Conservation (phyloP, 1,139 yeast genomes). For the Hemisphaericaspora subhashii region DNA sequence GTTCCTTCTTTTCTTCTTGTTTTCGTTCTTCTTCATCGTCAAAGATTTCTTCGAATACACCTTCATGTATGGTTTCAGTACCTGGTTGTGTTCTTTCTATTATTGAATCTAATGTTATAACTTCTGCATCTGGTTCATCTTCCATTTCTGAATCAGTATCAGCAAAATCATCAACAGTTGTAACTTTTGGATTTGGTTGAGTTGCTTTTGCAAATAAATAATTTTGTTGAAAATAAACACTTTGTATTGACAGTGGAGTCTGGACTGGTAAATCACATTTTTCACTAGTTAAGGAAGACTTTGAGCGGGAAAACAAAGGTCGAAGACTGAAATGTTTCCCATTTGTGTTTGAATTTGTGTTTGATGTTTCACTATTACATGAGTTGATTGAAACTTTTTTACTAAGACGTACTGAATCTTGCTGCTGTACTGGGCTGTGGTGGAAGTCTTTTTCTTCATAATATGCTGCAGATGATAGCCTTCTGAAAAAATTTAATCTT, state of each 20-base stretch:
- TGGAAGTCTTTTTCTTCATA: conserved; percentile 12
- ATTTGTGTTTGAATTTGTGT: too few species aligned
- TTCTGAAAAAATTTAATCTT: conserved; percentile 24
- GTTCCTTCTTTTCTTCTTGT: neutral
- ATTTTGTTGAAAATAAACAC: neutral
- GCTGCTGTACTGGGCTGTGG: conserved; percentile 13
- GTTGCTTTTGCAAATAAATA: neutral
- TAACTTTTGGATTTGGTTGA: conserved; percentile 13
- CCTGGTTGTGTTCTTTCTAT: neutral
- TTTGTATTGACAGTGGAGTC: conserved; percentile 1
- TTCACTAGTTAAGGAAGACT: conserved; percentile 20
- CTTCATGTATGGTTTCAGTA: neutral
- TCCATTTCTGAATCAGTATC: conserved; percentile 32
- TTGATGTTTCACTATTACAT: neutral
- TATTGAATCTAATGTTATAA: neutral
- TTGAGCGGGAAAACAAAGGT: conserved; percentile 25
- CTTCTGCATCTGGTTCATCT: neutral
- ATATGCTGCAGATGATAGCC: conserved; percentile 18
- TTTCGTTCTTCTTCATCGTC: neutral
- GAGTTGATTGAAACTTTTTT: neutral
- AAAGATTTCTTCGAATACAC: conserved; percentile 1
- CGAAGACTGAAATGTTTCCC: conserved; percentile 16
- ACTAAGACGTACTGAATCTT: conserved; percentile 6
- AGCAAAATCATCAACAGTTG: conserved; percentile 41
- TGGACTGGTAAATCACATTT: neutral